Percentiles rank a stretch among this genome's conserved stretches.
Evolutionary conservation across 208 protist genomes (phyloP).

Genomic region (Leishmania tropica): DNA sequence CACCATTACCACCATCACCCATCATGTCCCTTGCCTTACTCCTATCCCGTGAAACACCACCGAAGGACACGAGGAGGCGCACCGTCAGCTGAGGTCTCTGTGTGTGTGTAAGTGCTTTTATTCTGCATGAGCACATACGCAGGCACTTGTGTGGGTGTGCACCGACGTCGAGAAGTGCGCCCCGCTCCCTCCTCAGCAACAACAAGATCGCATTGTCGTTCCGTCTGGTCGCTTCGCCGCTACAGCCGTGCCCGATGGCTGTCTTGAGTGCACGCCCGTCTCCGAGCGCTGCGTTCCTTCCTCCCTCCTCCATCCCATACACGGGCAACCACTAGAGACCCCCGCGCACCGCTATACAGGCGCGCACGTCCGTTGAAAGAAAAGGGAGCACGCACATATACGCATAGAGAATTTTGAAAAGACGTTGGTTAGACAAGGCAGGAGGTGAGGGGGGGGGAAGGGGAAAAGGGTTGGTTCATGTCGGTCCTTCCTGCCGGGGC

Average conservation of each 20-base stretch:
- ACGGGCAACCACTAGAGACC: neutral
- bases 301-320: neutral
- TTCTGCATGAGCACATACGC: neutral
- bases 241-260: neutral
- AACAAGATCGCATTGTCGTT: neutral
- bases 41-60: neutral
- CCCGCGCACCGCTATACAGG: neutral
- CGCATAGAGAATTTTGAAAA: constrained; percentile 11
- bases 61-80: neutral
- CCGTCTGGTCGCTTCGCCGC: neutral
- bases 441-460: neutral
- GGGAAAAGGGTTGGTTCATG: neutral
- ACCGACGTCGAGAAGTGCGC: neutral
- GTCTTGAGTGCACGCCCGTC: neutral
- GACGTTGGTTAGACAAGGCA: neutral
- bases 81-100: neutral
- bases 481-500: neutral
- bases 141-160: neutral
- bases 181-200: neutral
- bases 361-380: too few species aligned
- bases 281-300: neutral
- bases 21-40: neutral
- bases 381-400: constrained; percentile 16
- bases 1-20: neutral
- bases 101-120: neutral